Evolutionary conservation across 352 stramenopile genomes (phyloP), one percentile per base, ranked within the genome.

Genomic region (Phytophthora podocarpi): DNA sequence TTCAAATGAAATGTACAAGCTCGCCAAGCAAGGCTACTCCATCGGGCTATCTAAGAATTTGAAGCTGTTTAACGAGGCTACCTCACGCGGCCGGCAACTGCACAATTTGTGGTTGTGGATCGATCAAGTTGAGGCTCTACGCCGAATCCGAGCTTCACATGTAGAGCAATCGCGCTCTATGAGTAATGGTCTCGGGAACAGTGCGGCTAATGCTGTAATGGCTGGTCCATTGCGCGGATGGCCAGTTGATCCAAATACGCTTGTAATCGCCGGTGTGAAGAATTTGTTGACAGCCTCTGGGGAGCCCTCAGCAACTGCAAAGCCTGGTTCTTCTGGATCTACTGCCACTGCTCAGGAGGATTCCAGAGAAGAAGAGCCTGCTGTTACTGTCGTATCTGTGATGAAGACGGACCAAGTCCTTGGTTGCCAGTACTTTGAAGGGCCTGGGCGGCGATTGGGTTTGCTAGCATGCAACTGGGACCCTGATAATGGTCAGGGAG

Each of bases 381-480:
- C 39, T 16, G 62, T 45, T 34, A 80, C 49, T 24, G 40, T 90
- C 36, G 50, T 65, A 11, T 92, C 83, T 35, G 59, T 70, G 1
- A 66, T 80, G 58, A 89, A 85, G 52, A 83, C 65, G 0, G 87
- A 95, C 41, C 48, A 82, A n/a, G 52, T 76, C 2, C 71, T 95
- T 27, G 86, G 78, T 12, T 95, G 87, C 32, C 59, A 78, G 11
- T 89, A 78, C 42, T 93, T 89, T 59, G 85, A 95, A 69, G 82
- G 85, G 5, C 68, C 86, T 18, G 87, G 87, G 3, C 67, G 87
- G 15, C 72, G 85, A 36, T 62, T 93, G 16, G 73, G 79, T n/a
- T 66, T 90, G 16, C 60, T 92, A 31, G 87, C 87, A 30, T 95
- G 87, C 49, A 85, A 92, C 32, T 95, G 87, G 87, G 87, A 95